Base-by-base conservation (phyloP, 306 rosid species). In the Fagus crenata region DNA sequence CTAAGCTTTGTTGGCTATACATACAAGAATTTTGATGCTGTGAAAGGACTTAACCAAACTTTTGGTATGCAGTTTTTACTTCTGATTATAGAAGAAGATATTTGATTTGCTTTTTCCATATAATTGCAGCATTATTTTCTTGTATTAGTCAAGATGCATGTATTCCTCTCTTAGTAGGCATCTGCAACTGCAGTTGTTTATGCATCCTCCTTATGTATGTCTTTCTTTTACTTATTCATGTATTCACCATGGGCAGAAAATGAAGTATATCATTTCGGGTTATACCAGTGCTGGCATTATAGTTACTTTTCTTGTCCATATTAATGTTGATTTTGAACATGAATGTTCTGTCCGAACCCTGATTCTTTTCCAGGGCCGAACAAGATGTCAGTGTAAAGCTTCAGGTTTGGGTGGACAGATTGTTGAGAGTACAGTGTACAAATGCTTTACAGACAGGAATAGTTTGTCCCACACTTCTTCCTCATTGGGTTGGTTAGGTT, bases 11-110 rank as follows among this genome's bases (percentile, higher is more conserved):
- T 95, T 72, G 98, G 98, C 31, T 95, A 95, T 71, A 95, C 98
- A 53, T 94, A 92, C 95, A 94, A 94, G 89, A 94, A 94, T 86
- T 92, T 94, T 3, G 98, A 94, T 89, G 98, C 98, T 42, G 96
- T 95, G 67, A 92, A 92, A 84, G 98, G 91, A 82, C 96, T 90
- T 84, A 93, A 88, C 53, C 95, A 82, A 67, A 86, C 95, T 75
- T 76, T 83, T 69, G 95, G 98, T 95, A 90, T 74, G 89, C 71
- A 78, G 67, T 42, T 63, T 41, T 77, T n/a, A 72, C 73, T 75
- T 75, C 41, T 70, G 33, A 76, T 76, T 63, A 51, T 32, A 28
- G 53, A 77, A 77, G 73, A 65, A 58, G 39, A 11, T 55, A 35
- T 51, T 72, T 49, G 33, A 39, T 65, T 6, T 74, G 0, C 18